These are phyloP conservation scores for Apiospora sp. DNA, from an alignment of 2,329 filamentous ascomycete genomes.

Conservation along the genomic window DNA sequence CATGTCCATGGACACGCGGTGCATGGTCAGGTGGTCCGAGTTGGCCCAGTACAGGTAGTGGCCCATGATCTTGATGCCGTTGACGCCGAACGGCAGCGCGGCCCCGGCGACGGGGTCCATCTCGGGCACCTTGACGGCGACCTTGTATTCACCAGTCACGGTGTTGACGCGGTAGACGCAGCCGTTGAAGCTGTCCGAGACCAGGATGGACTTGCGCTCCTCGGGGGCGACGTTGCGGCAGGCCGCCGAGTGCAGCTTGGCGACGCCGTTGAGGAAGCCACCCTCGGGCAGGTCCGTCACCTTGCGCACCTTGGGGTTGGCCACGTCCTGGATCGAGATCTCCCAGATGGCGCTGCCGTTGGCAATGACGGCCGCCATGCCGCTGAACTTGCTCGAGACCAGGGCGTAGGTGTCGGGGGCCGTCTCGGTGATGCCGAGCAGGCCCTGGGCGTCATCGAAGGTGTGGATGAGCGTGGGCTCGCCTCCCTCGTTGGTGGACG, in stretches of 20 bases:
- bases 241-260: constrained; percentile 31
- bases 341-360: constrained; percentile 32
- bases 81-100: constrained; percentile 34
- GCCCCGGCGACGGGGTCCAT: constrained; percentile 33
- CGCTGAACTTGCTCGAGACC: constrained; percentile 29
- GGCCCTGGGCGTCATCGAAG: constrained; percentile 38
- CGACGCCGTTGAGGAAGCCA: constrained; percentile 38
- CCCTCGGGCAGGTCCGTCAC: constrained; percentile 31
- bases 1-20: constrained; percentile 30
- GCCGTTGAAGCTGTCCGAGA: constrained; percentile 39
- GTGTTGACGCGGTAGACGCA: constrained; percentile 39
- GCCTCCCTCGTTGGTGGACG: constrained; percentile 34
- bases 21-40: constrained; percentile 32
- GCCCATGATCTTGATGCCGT: constrained; percentile 38
- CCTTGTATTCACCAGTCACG: constrained; percentile 30
- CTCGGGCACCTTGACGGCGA: constrained; percentile 34
- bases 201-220: constrained; percentile 31
- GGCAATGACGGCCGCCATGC: constrained; percentile 28
- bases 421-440: constrained; percentile 45
- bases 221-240: constrained; percentile 11
- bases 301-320: constrained; percentile 28
- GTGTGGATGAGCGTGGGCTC: constrained; percentile 36
- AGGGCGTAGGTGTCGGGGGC: constrained; percentile 35
- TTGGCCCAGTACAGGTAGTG: constrained; percentile 41
- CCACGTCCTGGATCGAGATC: constrained; percentile 30